A percentile compares a stretch with the other conserved stretches of the same genome.
phyloP scores from a whole-genome alignment of 2,329 filamentous ascomycete species.

The Fusarium mangiferae region DNA sequence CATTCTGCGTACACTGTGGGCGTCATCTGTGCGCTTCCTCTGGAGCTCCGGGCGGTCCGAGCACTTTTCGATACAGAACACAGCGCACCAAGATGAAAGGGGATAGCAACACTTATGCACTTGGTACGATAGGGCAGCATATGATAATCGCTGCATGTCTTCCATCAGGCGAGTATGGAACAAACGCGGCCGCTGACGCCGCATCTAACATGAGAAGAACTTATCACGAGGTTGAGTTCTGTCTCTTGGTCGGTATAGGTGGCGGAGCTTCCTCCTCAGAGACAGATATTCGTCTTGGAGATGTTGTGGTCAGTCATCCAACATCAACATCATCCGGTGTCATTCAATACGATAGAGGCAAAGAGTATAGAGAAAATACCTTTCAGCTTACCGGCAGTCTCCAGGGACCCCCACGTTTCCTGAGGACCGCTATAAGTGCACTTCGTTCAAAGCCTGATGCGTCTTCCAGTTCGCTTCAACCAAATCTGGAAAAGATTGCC shows the following conservation, averaged over 20 bases:
- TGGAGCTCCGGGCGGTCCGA: background rate
- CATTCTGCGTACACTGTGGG: background rate
- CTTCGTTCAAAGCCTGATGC: accelerated
- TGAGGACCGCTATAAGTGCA: background rate
- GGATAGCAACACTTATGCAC: background rate
- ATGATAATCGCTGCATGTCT: background rate
- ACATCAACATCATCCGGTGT: accelerated
- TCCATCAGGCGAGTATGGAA: accelerated
- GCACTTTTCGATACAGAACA: background rate
- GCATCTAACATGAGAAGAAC: accelerated
- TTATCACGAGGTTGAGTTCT: accelerated
- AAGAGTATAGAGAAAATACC: background rate
- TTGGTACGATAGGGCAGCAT: accelerated
- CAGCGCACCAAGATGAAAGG: accelerated
- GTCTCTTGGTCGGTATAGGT: background rate
- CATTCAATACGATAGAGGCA: background rate
- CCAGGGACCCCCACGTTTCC: background rate
- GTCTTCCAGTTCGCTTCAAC: accelerated
- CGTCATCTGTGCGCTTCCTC: accelerated
- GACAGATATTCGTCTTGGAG: background rate
- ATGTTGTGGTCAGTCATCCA: background rate
- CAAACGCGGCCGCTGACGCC: accelerated
- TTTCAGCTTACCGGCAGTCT: accelerated
- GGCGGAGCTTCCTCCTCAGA: accelerated
- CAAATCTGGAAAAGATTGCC: accelerated